phyloP scores from a whole-genome alignment of 352 stramenopile species.

The Globisporangium paroecandrum region DNA sequence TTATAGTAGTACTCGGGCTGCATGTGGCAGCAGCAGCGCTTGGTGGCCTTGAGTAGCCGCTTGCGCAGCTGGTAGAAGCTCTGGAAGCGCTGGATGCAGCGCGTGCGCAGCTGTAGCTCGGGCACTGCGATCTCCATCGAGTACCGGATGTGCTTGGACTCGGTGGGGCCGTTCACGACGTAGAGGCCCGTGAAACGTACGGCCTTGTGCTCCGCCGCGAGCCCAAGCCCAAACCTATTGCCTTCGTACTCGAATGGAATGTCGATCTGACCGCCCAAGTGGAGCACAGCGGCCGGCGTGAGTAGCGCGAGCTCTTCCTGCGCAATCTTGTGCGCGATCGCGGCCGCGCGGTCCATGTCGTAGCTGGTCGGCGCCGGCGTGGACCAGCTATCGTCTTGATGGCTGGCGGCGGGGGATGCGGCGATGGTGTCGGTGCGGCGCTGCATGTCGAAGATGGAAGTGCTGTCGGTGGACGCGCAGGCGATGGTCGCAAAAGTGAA shows the following conservation, averaged over 20 bases:
- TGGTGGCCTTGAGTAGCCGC: slow-evolving; percentile 40
- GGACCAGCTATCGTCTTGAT: slow-evolving; percentile 8
- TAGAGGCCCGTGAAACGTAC: slow-evolving; percentile 52
- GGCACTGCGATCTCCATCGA: slow-evolving; percentile 52
- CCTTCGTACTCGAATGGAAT: slow-evolving; percentile 15
- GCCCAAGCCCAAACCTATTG: background rate
- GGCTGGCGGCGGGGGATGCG: background rate
- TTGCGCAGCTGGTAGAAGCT: slow-evolving; percentile 55
- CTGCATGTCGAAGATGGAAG: slow-evolving; percentile 9
- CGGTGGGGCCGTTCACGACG: slow-evolving; percentile 49
- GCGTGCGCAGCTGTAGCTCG: slow-evolving; percentile 41
- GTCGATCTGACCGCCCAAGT: background rate
- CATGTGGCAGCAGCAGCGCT: slow-evolving; percentile 35
- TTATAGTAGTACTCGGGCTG: slow-evolving; percentile 14
- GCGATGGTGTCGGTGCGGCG: slow-evolving; percentile 10
- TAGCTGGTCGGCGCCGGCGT: slow-evolving; percentile 8
- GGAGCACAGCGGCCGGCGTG: slow-evolving; percentile 1
- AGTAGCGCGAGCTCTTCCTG: slow-evolving; percentile 13
- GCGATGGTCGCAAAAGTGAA: background rate
- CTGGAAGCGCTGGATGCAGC: slow-evolving; percentile 56
- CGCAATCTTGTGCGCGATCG: slow-evolving; percentile 17
- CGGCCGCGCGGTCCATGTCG: slow-evolving; percentile 13
- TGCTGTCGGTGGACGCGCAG: background rate
- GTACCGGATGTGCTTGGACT: slow-evolving; percentile 55
- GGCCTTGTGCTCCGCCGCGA: slow-evolving; percentile 20